A percentile compares a stretch with the other conserved stretches of the same genome.
These are phyloP conservation scores for Solanum appendiculatum DNA, from an alignment of 257 asterid genomes.

Conservation along the genomic window DNA sequence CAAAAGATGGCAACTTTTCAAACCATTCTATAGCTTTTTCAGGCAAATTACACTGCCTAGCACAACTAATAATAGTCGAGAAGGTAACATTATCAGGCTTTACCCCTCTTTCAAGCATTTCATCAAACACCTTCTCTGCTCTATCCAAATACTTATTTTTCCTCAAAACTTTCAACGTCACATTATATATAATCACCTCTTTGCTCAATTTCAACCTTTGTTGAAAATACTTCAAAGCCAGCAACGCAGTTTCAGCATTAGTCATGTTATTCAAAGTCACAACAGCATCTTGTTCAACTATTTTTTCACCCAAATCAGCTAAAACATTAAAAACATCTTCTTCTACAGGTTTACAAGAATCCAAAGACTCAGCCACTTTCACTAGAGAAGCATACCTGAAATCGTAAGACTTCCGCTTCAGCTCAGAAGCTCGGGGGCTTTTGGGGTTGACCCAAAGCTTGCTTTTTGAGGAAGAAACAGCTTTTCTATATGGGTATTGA, in stretches of 20 bases:
- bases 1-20: conserved; percentile 65
- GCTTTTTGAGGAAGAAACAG: conserved; percentile 29
- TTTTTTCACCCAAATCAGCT: conserved; percentile 24
- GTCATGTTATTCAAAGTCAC: conserved; percentile 63
- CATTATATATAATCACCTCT: conserved; percentile 61
- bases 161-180: conserved; percentile 66
- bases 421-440: conserved; percentile 49
- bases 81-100: conserved; percentile 77
- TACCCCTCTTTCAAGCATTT: conserved; percentile 65
- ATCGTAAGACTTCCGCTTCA: conserved; percentile 37
- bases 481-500: conserved; percentile 7
- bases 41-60: conserved; percentile 63
- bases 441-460: conserved; percentile 73
- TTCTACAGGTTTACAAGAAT: conserved; percentile 39
- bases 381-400: conserved; percentile 55
- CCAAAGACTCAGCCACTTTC: conserved; percentile 41
- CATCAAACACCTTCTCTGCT: conserved; percentile 49
- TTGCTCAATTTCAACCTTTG: conserved; percentile 18
- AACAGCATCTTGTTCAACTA: conserved; percentile 60
- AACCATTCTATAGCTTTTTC: conserved; percentile 84
- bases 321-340: conserved; percentile 29
- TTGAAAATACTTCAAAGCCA: conserved; percentile 49
- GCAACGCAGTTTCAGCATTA: conserved; percentile 34
- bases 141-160: conserved; percentile 50
- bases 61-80: conserved; percentile 83